Percentiles rank a stretch among this genome's conserved stretches.
phyloP scores from a whole-genome alignment of 768 basidiomycete genomes.

The Mycena haematopus region DNA sequence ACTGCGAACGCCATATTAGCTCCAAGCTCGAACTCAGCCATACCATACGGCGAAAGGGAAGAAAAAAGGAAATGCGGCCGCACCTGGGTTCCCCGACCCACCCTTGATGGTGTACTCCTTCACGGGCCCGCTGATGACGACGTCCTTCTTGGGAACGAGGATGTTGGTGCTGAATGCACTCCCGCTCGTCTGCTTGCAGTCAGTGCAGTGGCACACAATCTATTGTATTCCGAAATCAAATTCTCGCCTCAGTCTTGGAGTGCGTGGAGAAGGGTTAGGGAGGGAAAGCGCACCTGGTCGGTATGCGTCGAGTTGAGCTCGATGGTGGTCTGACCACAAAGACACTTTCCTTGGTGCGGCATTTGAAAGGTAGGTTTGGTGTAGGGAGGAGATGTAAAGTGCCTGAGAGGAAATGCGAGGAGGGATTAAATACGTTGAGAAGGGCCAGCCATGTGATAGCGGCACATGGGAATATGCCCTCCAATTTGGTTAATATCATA shows the following conservation, averaged over 20 bases:
- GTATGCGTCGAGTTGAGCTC: slow-evolving; percentile 34
- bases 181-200: slow-evolving; percentile 45
- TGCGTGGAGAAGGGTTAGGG: neutral
- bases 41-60: too few species aligned
- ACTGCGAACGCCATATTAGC: slow-evolving; percentile 28
- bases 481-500: too few species aligned
- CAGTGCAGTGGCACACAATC: slow-evolving; percentile 46
- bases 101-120: slow-evolving; percentile 39
- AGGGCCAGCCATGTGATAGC: too few species aligned
- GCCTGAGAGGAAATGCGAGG: too few species aligned
- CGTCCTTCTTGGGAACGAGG: slow-evolving; percentile 40
- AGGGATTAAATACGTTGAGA: too few species aligned
- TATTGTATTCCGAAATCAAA: slow-evolving; percentile 12
- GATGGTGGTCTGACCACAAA: slow-evolving; percentile 42
- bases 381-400: too few species aligned
- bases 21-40: neutral
- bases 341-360: slow-evolving; percentile 39
- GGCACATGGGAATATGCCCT: too few species aligned
- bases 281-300: slow-evolving; percentile 34
- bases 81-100: slow-evolving; percentile 44
- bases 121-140: slow-evolving; percentile 41
- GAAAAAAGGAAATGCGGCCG: slow-evolving; percentile 1
- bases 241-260: too few species aligned
- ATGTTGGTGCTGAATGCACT: slow-evolving; percentile 48
- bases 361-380: slow-evolving; percentile 18